Percentiles rank a stretch among this genome's conserved stretches.
phyloP scores from a whole-genome alignment of 805 yeast species.

The Candida krabiensis region DNA sequence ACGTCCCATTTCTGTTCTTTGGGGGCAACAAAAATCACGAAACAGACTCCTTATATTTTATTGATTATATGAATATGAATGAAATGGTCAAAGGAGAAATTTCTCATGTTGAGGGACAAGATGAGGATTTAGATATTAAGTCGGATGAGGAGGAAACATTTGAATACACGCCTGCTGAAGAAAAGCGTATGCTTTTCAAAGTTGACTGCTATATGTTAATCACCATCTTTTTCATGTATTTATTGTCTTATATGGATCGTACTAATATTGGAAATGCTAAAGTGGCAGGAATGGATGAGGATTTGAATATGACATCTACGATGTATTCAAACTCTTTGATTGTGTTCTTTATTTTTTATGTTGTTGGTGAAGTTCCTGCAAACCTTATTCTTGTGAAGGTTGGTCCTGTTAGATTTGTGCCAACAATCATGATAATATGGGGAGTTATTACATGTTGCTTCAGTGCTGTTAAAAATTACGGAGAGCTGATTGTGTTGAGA shows the following conservation, averaged over 20 bases:
- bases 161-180: conserved; percentile 21
- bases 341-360: conserved; percentile 41
- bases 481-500: conserved; percentile 29
- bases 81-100: conserved; percentile 4
- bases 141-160: conserved; percentile 8
- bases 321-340: conserved; percentile 45
- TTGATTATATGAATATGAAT: not conserved
- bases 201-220: conserved; percentile 17
- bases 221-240: conserved; percentile 34
- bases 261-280: conserved; percentile 45
- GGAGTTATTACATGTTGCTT: conserved; percentile 37
- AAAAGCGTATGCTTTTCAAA: conserved; percentile 13
- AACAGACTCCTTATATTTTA: too few species aligned
- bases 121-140: conserved; percentile 5
- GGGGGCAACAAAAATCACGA: too few species aligned
- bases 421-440: conserved; percentile 37
- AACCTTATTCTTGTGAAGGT: conserved; percentile 32
- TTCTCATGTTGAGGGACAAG: conserved; percentile 6
- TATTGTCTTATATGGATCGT: conserved; percentile 51
- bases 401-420: conserved; percentile 40
- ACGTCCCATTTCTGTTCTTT: too few species aligned
- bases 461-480: conserved; percentile 32
- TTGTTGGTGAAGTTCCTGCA: conserved; percentile 42
- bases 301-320: conserved; percentile 6
- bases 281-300: conserved; percentile 12